Percentiles rank a stretch among this genome's conserved stretches.
Conservation (phyloP, 2,329 filamentous ascomycete species). For the Claviceps sp. region DNA sequence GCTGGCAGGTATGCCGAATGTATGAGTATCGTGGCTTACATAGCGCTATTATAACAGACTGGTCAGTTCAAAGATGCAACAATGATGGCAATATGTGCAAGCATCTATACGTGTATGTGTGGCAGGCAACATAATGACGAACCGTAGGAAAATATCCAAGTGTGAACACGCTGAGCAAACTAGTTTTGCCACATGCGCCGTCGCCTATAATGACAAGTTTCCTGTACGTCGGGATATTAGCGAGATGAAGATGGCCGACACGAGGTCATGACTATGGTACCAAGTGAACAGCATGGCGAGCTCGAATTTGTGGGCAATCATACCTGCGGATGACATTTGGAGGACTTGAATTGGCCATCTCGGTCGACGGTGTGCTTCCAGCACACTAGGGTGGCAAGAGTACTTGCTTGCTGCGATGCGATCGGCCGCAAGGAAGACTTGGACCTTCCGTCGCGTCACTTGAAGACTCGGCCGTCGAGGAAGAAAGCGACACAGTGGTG, state of each 20-base stretch:
- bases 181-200: slow-evolving; percentile 96
- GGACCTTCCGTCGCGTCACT: not conserved
- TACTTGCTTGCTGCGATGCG: not conserved
- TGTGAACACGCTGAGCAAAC: slow-evolving; percentile 92
- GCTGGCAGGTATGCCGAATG: not conserved
- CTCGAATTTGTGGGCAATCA: not conserved
- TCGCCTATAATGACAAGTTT: slow-evolving; percentile 96
- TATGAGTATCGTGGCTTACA: slow-evolving; percentile 25
- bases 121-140: slow-evolving; percentile 27
- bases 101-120: slow-evolving; percentile 3
- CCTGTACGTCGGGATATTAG: slow-evolving; percentile 32
- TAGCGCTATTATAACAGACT: slow-evolving; percentile 39
- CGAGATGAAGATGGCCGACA: not conserved
- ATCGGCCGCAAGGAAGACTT: not conserved
- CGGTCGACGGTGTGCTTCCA: slow-evolving; percentile 2
- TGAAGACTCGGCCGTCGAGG: not conserved
- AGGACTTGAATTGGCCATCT: slow-evolving; percentile 31
- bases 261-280: not conserved
- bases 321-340: slow-evolving; percentile 56
- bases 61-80: not conserved
- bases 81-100: slow-evolving; percentile 11
- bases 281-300: not conserved
- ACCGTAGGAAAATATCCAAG: slow-evolving; percentile 96
- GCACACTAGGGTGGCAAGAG: not conserved
- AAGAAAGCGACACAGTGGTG: not conserved